Base-by-base conservation (phyloP, 371 early-diverging fungal genomes). In the Actinomucor elegans region DNA sequence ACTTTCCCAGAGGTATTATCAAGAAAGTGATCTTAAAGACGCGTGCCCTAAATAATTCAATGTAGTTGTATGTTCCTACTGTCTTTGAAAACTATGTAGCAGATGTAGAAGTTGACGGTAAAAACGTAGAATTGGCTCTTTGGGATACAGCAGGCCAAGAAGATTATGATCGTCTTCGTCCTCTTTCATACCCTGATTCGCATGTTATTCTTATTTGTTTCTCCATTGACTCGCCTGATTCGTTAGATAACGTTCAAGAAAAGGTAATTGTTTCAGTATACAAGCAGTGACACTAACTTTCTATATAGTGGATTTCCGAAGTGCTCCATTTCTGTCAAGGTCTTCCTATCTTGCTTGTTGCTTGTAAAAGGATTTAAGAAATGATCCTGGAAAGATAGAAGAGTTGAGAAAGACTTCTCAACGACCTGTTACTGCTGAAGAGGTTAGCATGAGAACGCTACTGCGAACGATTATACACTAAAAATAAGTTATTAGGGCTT, bases 81-180 rank as follows among this genome's bases (percentile, higher is more conserved):
- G 93, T 98, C 24, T 98, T 98, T 78, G 96, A 98, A 73, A 96
- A 93, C 70, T 93, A 94, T 72, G 93, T 94, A 43, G 90, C 90
- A 28, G 94, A 94, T 64, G 91, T 97, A 44, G 83, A 89, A 53
- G 89, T 94, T 18, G 70, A 69, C 42, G 70, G 67, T 23, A 64
- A 72, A 46, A 64, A 68, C 45, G 67, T 66, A 17, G 66, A 71
- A 52, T 62, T 69, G 49, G 63, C 95, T 23, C 79, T 99, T 40
- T 99, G 98, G 98, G 98, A 99, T 86, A 97, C 99, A 21, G 97
- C 98, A 43, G 90, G 90, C 33, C 96, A 68, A 78, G 90, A 94
- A 68, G 92, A 91, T 65, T 94, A 93, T 65, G 94, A 95, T 79
- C 87, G 91, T 33, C 81, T 96, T 53, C 85, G 97, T 32, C 92